A percentile compares a stretch with the other conserved stretches of the same genome.
These are phyloP conservation scores for Beauveria australis DNA, from an alignment of 2,329 filamentous ascomycete genomes.

Conservation along the genomic window DNA sequence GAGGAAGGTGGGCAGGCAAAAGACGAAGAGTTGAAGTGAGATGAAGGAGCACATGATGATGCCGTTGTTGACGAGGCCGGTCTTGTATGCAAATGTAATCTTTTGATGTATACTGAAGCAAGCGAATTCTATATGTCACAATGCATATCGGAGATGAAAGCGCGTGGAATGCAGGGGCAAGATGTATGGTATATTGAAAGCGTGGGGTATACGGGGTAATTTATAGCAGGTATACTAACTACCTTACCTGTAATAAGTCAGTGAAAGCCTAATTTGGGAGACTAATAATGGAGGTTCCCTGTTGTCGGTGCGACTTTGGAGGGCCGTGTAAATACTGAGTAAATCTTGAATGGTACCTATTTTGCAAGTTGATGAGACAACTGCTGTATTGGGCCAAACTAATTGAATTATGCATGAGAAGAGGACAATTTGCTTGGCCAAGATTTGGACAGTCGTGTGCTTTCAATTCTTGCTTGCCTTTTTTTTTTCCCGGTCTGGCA, in stretches of 20 bases:
- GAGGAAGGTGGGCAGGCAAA: background rate
- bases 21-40: background rate
- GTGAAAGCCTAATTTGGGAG: too few species aligned
- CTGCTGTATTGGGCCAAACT: background rate
- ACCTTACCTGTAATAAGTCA: too few species aligned
- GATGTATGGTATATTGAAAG: background rate
- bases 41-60: background rate
- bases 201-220: too few species aligned
- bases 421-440: background rate
- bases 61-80: background rate
- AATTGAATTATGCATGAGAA: background rate
- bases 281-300: background rate
- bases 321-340: background rate
- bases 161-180: background rate
- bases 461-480: background rate
- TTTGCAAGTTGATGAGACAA: background rate
- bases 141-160: background rate
- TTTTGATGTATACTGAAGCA: background rate
- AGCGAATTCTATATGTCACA: background rate
- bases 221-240: too few species aligned
- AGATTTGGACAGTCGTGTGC: background rate
- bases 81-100: background rate
- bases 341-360: background rate
- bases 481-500: background rate
- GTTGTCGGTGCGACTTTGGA: background rate